Conservation (phyloP, 345 rosid genomes). For the Citropsis articulata region DNA sequence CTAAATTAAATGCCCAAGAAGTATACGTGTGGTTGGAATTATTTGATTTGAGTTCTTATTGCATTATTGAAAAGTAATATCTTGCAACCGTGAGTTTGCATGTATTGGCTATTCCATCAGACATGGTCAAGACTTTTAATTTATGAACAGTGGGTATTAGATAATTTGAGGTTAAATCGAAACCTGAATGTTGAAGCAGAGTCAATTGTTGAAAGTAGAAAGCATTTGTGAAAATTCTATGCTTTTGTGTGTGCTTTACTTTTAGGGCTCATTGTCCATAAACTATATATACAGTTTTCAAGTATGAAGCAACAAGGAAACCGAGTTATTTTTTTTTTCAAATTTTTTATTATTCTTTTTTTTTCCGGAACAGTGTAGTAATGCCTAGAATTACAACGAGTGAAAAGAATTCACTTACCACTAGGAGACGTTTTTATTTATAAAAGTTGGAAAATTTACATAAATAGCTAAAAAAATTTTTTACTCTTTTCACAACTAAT, state of each 20-base stretch:
- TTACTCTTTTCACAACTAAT: no score
- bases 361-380: background rate
- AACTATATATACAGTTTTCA: background rate
- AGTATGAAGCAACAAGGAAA: background rate
- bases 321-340: no score
- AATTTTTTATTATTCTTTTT: no score
- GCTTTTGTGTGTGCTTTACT: background rate
- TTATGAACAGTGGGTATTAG: background rate
- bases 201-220: background rate
- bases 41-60: background rate
- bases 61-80: background rate
- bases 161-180: background rate
- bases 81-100: no score
- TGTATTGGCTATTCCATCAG: background rate
- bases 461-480: no score
- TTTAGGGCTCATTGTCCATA: background rate
- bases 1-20: slow-evolving; percentile 18
- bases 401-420: background rate
- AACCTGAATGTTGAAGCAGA: background rate
- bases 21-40: slow-evolving; percentile 4
- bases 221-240: background rate
- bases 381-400: background rate
- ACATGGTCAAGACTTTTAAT: background rate
- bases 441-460: no score
- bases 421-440: background rate